Evolutionary conservation across 1,284 basidiomycete species (phyloP).

Genomic region (Coniferiporia weirii): DNA sequence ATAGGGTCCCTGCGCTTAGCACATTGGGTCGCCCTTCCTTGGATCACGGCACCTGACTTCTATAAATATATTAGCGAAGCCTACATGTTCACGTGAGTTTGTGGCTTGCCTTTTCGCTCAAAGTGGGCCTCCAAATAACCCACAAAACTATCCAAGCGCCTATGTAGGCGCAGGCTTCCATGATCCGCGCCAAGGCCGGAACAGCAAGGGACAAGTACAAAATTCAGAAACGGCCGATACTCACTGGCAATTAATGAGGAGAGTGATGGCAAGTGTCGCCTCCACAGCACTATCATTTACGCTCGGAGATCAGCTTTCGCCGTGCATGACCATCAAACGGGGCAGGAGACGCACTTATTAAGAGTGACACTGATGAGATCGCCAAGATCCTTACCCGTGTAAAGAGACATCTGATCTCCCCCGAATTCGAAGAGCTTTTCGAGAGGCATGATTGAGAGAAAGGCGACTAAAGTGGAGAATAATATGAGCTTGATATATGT

Average conservation of each 20-base stretch:
- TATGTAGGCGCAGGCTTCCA: neutral
- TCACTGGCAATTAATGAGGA: conserved; percentile 61
- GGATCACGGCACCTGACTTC: too few relatives aligned
- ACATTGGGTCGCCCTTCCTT: too few relatives aligned
- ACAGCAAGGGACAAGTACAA: neutral
- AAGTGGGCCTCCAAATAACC: too few relatives aligned
- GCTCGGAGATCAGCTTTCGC: neutral
- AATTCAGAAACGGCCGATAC: conserved; percentile 24
- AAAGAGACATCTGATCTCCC: conserved; percentile 24
- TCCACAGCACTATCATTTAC: conserved; percentile 38
- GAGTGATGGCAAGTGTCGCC: conserved; percentile 61
- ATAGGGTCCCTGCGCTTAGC: too few relatives aligned
- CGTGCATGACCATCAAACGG: neutral
- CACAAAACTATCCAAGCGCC: too few relatives aligned
- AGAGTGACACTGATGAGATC: conserved; percentile 26
- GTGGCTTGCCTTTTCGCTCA: too few relatives aligned
- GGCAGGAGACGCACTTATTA: conserved; percentile 26
- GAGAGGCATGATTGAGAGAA: conserved; percentile 24
- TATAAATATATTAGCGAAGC: too few relatives aligned
- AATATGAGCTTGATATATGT: conserved; percentile 34
- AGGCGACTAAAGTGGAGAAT: conserved; percentile 21
- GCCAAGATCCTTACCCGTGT: conserved; percentile 23
- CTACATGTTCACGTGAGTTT: too few relatives aligned
- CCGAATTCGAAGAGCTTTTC: conserved; percentile 26
- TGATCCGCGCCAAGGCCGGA: neutral